Percentiles rank a stretch among this genome's conserved stretches.
Conservation (phyloP, 352 stramenopile species). For the Globisporangium alternatum region DNA sequence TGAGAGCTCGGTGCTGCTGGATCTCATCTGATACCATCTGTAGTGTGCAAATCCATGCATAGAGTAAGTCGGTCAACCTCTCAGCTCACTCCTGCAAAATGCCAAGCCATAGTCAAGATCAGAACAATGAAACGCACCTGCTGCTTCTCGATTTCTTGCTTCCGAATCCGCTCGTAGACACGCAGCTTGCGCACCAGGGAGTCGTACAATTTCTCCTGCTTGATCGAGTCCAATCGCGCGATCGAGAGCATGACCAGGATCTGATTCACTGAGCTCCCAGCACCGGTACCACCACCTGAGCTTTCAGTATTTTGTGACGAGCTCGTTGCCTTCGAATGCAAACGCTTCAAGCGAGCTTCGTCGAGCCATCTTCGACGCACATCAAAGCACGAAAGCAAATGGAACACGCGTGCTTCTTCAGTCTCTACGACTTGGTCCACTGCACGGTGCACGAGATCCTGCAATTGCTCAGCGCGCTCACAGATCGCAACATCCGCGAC, state of each 20-base stretch:
- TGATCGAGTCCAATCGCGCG: constrained; percentile 37
- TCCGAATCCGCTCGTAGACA: constrained; percentile 26
- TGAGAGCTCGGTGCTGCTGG: background rate
- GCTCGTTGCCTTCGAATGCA: background rate
- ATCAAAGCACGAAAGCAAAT: constrained; percentile 28
- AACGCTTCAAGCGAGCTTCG: background rate
- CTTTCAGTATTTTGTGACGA: background rate
- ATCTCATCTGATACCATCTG: constrained; percentile 12
- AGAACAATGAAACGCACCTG: constrained; percentile 16
- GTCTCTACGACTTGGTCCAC: constrained; percentile 20
- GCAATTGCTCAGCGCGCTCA: constrained; percentile 16
- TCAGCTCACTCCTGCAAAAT: no score
- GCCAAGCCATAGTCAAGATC: no score
- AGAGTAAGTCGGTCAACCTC: no score
- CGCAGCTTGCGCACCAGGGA: constrained; percentile 20
- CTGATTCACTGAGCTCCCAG: constrained; percentile 20
- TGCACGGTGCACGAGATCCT: constrained; percentile 26
- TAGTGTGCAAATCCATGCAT: background rate
- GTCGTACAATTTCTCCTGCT: constrained; percentile 31
- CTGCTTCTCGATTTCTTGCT: constrained; percentile 29
- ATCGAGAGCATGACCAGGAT: constrained; percentile 35
- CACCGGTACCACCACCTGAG: background rate
- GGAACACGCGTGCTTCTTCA: constrained; percentile 27
- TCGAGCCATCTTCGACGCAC: constrained; percentile 22
- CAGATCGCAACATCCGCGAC: constrained; percentile 28